Base-by-base conservation (phyloP, 2,329 filamentous ascomycete species). In the Kalmusia sp. region DNA sequence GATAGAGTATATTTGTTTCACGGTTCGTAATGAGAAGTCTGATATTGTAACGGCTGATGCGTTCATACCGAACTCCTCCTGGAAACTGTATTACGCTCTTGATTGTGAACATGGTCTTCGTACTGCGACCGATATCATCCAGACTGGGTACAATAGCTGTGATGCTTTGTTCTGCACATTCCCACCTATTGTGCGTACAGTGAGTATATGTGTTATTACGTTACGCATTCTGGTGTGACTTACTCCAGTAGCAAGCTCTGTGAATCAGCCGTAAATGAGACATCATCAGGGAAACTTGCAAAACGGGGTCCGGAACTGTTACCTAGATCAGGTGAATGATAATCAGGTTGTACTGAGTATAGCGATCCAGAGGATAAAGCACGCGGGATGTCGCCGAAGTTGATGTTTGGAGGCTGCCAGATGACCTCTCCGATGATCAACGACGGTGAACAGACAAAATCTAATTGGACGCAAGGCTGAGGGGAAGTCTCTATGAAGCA, bases 31-130 rank as follows among this genome's bases (percentile, higher is more conserved):
- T 40, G 1, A 49, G 31, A 14, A 71, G 52, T 19, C 62, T 62
- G 37, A 74, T 58, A 8, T 8, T 57, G 51, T 71, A 68, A 3
- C 73, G 71, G 22, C 62, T 63, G 19, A 46, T 61, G 12, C 65
- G 63, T 46, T 75, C 64, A 47, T 71, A 73, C 4, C 55, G 62
- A 9, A 73, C 66, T 11, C 56, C 35, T 2, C 38, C 52, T 3
- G 69, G 65, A 38, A 75, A 75, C 3, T 30, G 30, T 1, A 60
- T 68, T 7, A 49, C 56, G 6, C 57, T 47, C 7, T 47, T 58
- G 9, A 58, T 58, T 1, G 47, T 51, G 8, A 70, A 24, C 2
- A 54, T 52, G 0, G 68, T 64, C 19, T 64, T 51, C 9, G 50
- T 45, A 12, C 17, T 40, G 25, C 1, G 21, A 17, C 9, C 11